Conservation (phyloP, 306 rosid genomes). For the Acacia crassicarpa region DNA sequence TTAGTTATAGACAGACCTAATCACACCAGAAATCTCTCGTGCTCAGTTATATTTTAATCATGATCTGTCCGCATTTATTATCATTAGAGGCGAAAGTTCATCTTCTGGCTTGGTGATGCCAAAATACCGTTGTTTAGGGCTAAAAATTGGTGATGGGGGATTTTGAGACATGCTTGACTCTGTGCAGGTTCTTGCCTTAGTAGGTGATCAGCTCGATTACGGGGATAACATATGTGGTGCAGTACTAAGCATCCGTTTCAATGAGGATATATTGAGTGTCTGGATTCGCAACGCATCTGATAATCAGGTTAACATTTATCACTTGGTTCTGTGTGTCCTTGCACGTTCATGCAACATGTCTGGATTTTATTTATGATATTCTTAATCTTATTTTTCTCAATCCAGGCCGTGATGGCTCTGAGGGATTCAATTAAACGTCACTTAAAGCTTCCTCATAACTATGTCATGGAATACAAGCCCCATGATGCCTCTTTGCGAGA, state of each 20-base stretch:
- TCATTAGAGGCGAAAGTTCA: not conserved
- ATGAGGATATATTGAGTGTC: conserved; percentile 90
- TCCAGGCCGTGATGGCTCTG: conserved; percentile 88
- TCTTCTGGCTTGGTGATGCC: not conserved
- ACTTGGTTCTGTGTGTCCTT: not conserved
- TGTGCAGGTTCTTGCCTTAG: conserved; percentile 89
- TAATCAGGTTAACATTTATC: conserved; percentile 61
- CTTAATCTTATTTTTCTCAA: conserved; percentile 10
- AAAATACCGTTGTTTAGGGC: not conserved
- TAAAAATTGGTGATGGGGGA: not conserved
- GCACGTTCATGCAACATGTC: not conserved
- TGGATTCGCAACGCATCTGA: conserved; percentile 96
- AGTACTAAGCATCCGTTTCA: conserved; percentile 91
- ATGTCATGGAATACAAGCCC: conserved; percentile 96
- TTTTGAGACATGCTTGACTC: conserved; percentile 21
- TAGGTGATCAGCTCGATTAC: conserved; percentile 89
- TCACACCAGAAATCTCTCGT: conserved; percentile 18
- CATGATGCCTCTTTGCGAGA: conserved; percentile 95
- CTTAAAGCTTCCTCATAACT: conserved; percentile 87
- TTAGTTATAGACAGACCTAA: not conserved
- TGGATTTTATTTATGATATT: not conserved
- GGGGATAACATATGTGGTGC: conserved; percentile 95
- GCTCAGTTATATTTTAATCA: conserved; percentile 10
- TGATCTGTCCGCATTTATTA: not conserved
- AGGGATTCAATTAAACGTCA: conserved; percentile 91